Percentiles rank a stretch among this genome's conserved stretches.
Conservation (phyloP, 495 filamentous ascomycete genomes). For the Podospora appendiculata region DNA sequence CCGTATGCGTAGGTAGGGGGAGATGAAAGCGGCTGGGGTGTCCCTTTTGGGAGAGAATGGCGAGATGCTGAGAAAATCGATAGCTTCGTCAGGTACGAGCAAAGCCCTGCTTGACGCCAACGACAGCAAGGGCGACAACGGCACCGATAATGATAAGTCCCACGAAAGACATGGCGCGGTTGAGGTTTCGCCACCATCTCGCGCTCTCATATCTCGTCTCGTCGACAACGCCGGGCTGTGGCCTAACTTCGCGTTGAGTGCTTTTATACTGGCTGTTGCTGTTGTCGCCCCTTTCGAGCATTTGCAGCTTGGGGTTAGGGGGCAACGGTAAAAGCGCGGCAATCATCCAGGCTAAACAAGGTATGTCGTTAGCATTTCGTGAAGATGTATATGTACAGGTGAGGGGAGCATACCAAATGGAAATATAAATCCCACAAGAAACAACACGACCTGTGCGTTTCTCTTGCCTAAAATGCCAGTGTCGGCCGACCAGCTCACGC, state of each 20-base stretch:
- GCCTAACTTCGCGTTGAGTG: conserved; percentile 36
- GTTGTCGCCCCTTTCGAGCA: conserved; percentile 26
- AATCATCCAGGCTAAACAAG: conserved; percentile 65
- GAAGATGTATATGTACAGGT: neutral
- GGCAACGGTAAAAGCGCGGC: conserved; percentile 80
- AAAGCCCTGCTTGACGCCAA: conserved; percentile 42
- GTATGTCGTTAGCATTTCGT: conserved; percentile 1
- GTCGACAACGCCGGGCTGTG: conserved; percentile 36
- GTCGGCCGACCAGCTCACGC: conserved; percentile 54
- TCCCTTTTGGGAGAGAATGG: neutral
- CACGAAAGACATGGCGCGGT: conserved; percentile 75
- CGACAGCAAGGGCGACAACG: conserved; percentile 57
- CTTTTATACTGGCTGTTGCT: conserved; percentile 18
- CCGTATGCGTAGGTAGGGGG: too few species aligned
- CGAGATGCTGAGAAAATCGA: neutral
- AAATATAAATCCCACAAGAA: conserved; percentile 79
- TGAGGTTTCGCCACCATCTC: conserved; percentile 87
- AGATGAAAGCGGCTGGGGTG: neutral
- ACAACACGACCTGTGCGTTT: conserved; percentile 80
- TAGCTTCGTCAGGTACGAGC: neutral
- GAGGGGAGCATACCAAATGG: conserved; percentile 57
- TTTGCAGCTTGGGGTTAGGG: conserved; percentile 35
- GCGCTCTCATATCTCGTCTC: conserved; percentile 69
- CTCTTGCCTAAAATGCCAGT: conserved; percentile 55
- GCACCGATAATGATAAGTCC: conserved; percentile 71